A percentile compares a stretch with the other conserved stretches of the same genome.
phyloP scores from a whole-genome alignment of 1,284 basidiomycete genomes.

The Irpex lacteus region DNA sequence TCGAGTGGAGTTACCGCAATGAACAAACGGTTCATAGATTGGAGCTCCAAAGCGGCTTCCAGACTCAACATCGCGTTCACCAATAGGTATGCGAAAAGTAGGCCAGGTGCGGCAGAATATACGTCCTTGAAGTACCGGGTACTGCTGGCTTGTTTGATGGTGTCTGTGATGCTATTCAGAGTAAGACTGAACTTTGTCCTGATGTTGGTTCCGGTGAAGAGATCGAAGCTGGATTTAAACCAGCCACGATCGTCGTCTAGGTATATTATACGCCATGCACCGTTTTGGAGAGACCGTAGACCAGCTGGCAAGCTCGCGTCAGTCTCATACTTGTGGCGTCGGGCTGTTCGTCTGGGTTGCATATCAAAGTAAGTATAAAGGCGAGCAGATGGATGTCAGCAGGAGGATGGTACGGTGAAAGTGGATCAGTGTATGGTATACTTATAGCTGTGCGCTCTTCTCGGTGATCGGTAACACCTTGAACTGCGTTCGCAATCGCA shows the following conservation, averaged over 20 bases:
- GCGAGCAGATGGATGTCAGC: no score
- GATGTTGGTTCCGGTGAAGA: background rate
- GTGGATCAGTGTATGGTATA: no score
- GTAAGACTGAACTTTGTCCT: background rate
- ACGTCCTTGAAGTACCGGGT: slow-evolving; percentile 3
- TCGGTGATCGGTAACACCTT: no score
- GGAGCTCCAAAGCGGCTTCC: background rate
- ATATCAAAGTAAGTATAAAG: background rate
- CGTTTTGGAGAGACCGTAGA: background rate
- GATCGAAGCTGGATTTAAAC: background rate
- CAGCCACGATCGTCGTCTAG: background rate
- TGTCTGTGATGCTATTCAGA: background rate
- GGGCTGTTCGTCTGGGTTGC: background rate
- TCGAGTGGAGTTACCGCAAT: background rate
- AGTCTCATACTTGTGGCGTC: background rate
- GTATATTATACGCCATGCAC: background rate
- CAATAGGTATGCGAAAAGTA: background rate
- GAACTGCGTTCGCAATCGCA: no score
- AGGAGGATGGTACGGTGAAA: no score
- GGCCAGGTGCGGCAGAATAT: background rate
- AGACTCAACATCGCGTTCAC: background rate
- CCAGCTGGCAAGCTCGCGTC: background rate
- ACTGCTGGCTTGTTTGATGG: background rate
- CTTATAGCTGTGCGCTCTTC: no score
- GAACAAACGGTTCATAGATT: background rate